phyloP scores from a whole-genome alignment of 768 basidiomycete species.

The Mrakia gelida region DNA sequence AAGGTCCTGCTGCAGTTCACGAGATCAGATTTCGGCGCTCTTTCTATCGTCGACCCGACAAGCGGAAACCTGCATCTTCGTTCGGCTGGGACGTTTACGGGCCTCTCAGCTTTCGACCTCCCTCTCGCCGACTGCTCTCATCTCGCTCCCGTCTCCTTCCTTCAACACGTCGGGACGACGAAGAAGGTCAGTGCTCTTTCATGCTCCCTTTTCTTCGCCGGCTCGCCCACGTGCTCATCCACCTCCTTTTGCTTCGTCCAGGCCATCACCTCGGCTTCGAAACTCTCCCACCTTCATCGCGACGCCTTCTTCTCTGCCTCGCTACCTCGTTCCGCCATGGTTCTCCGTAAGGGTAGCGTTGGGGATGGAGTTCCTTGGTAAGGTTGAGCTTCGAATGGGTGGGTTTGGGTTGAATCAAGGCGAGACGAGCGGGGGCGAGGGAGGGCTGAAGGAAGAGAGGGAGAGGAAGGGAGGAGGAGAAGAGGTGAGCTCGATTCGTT shows the following conservation, averaged over 20 bases:
- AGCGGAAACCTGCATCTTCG: not conserved
- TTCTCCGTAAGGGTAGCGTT: too few relatives aligned
- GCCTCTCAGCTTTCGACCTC: not conserved
- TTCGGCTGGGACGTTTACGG: not conserved
- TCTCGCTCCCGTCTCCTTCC: not conserved
- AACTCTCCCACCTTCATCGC: not conserved
- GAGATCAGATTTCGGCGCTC: not conserved
- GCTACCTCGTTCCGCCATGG: not conserved
- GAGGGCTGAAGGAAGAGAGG: too few relatives aligned
- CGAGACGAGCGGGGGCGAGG: too few relatives aligned
- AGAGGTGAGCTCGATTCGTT: too few relatives aligned
- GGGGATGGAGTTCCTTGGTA: too few relatives aligned
- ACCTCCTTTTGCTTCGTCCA: not conserved
- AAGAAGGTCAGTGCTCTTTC: not conserved
- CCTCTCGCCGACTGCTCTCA: not conserved
- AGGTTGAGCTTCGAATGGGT: too few relatives aligned
- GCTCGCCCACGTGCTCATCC: too few relatives aligned
- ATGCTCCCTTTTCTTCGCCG: too few relatives aligned
- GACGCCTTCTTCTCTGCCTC: not conserved
- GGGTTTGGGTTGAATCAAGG: too few relatives aligned
- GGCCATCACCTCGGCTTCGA: not conserved
- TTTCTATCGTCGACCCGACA: not conserved
- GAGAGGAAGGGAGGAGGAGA: too few relatives aligned
- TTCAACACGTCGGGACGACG: not conserved
- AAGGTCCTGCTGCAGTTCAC: not conserved